Conservation (phyloP, 371 early-diverging fungal species). For the Syncephalastrum monosporum region DNA sequence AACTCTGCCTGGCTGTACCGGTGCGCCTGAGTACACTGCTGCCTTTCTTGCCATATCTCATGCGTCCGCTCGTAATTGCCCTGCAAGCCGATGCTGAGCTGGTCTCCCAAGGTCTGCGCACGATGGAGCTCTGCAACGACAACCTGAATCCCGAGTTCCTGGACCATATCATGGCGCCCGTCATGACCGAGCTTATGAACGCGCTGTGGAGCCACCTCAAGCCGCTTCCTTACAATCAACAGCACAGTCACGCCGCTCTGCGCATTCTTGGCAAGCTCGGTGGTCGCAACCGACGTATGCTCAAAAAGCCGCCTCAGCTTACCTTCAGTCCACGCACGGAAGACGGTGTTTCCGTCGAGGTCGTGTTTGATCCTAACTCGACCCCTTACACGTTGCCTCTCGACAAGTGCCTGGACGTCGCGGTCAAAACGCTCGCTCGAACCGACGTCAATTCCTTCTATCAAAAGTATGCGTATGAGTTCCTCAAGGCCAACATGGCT, state of each 20-base stretch:
- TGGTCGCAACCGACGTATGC: slow-evolving; percentile 81
- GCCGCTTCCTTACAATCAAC: slow-evolving; percentile 80
- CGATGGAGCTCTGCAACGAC: slow-evolving; percentile 97
- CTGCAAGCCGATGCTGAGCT: slow-evolving; percentile 90
- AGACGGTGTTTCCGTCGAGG: slow-evolving; percentile 63
- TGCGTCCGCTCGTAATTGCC: slow-evolving; percentile 95
- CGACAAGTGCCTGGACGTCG: slow-evolving; percentile 53
- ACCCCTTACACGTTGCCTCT: slow-evolving; percentile 54
- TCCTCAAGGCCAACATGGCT: slow-evolving; percentile 68
- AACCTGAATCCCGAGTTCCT: slow-evolving; percentile 96
- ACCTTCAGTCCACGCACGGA: slow-evolving; percentile 49
- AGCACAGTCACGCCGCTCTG: slow-evolving; percentile 85
- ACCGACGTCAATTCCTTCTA: slow-evolving; percentile 50
- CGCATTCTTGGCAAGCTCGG: slow-evolving; percentile 97
- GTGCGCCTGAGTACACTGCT: slow-evolving; percentile 94
- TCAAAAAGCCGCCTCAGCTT: slow-evolving; percentile 69
- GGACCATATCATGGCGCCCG: slow-evolving; percentile 94
- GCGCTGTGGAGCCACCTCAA: slow-evolving; percentile 90
- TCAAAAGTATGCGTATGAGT: slow-evolving; percentile 69
- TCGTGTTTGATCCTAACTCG: slow-evolving; percentile 60
- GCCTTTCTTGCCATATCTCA: slow-evolving; percentile 91
- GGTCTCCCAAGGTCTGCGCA: slow-evolving; percentile 93
- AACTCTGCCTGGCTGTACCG: slow-evolving; percentile 94
- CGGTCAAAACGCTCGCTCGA: slow-evolving; percentile 59
- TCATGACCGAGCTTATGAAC: slow-evolving; percentile 90